Percentiles rank a stretch among this genome's conserved stretches.
Evolutionary conservation across 1,139 yeast species (phyloP).

Genomic region (Kazachstania sp.): DNA sequence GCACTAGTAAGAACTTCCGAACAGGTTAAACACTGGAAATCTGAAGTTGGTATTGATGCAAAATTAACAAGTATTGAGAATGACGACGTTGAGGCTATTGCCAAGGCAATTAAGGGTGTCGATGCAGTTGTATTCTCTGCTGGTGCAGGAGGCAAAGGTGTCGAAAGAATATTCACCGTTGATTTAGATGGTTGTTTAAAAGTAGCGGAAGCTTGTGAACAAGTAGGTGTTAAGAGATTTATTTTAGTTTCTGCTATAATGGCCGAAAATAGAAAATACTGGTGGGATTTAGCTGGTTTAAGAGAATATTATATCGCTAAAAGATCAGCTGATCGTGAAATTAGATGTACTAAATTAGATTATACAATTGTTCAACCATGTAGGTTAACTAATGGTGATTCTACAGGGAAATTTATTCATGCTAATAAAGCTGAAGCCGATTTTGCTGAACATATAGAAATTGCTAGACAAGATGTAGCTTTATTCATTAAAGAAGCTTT

Average conservation of each 20-base stretch:
- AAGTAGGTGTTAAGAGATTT: constrained; percentile 41
- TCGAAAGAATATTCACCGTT: constrained; percentile 41
- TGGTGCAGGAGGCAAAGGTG: constrained; percentile 50
- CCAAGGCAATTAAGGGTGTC: constrained; percentile 35
- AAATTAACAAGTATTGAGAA: constrained; percentile 35
- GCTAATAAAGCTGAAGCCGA: constrained; percentile 4
- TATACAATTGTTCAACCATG: constrained; percentile 51
- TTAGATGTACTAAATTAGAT: constrained; percentile 37
- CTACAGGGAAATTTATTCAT: neutral
- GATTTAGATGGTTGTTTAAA: constrained; percentile 59
- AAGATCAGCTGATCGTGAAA: constrained; percentile 45
- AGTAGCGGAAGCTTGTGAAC: constrained; percentile 47
- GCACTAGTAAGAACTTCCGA: constrained; percentile 45
- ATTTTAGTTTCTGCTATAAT: constrained; percentile 50
- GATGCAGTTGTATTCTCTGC: constrained; percentile 54
- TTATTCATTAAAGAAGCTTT: constrained; percentile 17
- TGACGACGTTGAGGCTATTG: constrained; percentile 33
- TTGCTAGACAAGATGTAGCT: constrained; percentile 29
- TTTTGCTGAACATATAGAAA: constrained; percentile 8
- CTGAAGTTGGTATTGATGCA: constrained; percentile 34
- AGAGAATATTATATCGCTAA: constrained; percentile 43
- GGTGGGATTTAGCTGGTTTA: constrained; percentile 32
- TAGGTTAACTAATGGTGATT: neutral
- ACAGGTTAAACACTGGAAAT: constrained; percentile 36
- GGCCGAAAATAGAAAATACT: constrained; percentile 42